Evolutionary conservation across 1,139 yeast species (phyloP), one percentile per base, ranked within the genome.

Genomic region (Sugiyamaella novakii): DNA sequence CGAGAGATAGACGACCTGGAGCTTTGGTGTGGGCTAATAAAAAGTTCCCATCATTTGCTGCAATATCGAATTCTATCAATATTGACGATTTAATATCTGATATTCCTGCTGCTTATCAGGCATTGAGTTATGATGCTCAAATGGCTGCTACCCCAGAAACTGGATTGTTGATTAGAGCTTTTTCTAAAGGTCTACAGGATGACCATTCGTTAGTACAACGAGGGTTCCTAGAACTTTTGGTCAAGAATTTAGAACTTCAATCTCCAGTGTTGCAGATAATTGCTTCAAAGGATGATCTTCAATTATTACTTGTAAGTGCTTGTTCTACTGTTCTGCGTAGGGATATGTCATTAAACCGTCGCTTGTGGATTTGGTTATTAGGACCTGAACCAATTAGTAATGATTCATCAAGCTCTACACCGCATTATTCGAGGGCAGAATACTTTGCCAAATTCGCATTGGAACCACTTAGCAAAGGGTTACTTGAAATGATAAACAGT

Each of bases 291-390:
- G 69, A 72, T 4, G 96, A 87, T 57, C 75, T 78, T 49, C 76
- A 80, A 53, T 61, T 77, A 25, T 68, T 92, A 41, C 68, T 87
- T 19, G 72, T 81, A 65, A 73, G 83, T 5, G 86, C 92, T 28
- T 77, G 87, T 40, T 68, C 74, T 10, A 81, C 91, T 0, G 84
- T 94, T 1, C 71, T 89, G 46, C 79, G 84, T 38, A 83, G 83
- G 58, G 99, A 92, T 66, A 88, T 92, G 96, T 87, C 97, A 15
- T 75, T 92, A 54, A 94, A 92, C 64, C 75, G 98, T 65, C 77
- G 99, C 58, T 73, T 92, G 24, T 91, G 98, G 96, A 83, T 78
- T 56, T 91, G 96, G 94, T 70, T 92, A 7, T 68, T 91, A 39
- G 98, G 98, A 0, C 94, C 96, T 1, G 74, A 68, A 19, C 71